Base-by-base conservation (phyloP, 352 stramenopile genomes). In the Pythium sukuiense region DNA sequence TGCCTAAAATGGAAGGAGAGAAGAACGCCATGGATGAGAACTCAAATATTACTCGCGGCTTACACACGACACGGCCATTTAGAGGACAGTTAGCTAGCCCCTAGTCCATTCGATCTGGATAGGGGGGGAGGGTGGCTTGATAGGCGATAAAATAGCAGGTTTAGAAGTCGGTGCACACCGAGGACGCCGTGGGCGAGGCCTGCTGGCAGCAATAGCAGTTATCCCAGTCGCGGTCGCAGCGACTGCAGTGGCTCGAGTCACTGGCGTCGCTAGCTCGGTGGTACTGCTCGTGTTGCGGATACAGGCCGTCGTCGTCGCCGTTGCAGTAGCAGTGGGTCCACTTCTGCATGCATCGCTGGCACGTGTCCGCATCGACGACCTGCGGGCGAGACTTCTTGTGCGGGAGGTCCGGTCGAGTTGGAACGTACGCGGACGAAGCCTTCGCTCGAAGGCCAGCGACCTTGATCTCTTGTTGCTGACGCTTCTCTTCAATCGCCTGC, bases 301-400 rank as follows among this genome's bases (percentile, higher is more conserved):
- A 89, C 43, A 92, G 73, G 16, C 74, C 76, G 61, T 92, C 80
- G 63, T 92, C 81, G 55, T 95, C 83, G 53, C 85, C 88, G 62
- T 92, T 92, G 76, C 87, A 95, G 64, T 93, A 92, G 68, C 87
- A 95, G 63, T 93, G 73, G n/a, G 83, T 93, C 87, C 87, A 95
- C 66, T 93, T 93, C 55, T 92, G 82, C 50, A 90, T 55, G 61
- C 87, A 95, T 39, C 77, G 73, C 66, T 86, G 80, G 59, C 87
- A 95, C 29, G 83, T 92, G 62, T 95, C 82, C 0, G 83, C 76
- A 20, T 75, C 81, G 3, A 95, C 78, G 32, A 88, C 76, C 8
- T 62, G 73, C 8, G 85, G 64, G 27, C 73, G 76, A 1, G 71
- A 59, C 63, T 59, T 63, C 29, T 67, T 67, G 35, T 76, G 65